Evolutionary conservation across 2,329 filamentous ascomycete species (phyloP), one percentile per base, ranked within the genome.

Genomic region (Penicillium thymicola): DNA sequence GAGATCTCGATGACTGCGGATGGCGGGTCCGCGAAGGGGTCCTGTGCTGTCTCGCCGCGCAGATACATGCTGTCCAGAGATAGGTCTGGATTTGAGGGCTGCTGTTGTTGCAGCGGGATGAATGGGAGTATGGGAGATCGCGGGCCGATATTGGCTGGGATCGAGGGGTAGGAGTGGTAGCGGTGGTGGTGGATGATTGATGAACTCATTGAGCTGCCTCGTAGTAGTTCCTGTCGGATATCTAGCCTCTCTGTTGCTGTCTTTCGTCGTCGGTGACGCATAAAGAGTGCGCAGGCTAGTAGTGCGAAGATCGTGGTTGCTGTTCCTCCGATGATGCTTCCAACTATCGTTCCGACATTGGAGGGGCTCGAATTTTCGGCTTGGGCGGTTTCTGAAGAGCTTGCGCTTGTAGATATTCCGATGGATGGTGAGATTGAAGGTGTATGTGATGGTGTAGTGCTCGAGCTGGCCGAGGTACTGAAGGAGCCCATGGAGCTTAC

Each of bases 281-380:
- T 53, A 11, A 65, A 47, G 18, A 70, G 40, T 21, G 65, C 58
- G 32, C 63, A 65, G 49, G 65, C 60, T 7, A 72, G 46, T 10
- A 70, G 38, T 5, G 60, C 52, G 18, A 72, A 57, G 4, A 64
- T 54, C 21, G 68, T 51, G 30, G 70, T 61, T 5, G 59, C 65
- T 11, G 67, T 40, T 18, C 59, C 67, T 10, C 70, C 71, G 16
- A 74, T 37, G 7, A 66, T 54, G 38, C 67, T 65, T 1, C 70
- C 72, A 34, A 72, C 61, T 30, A 73, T 64, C 7, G 58, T 54
- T n/a, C 62, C 61, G 18, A 66, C 37, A 18, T 48, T 58, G 16
- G 54, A 45, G 16, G 53, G 11, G 14, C 7, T 38, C 2, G 34
- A 34, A 8, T 51, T 21, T 7, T 40, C 30, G 13, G 36, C 23